phyloP scores from a whole-genome alignment of 768 basidiomycete genomes.

The Mycena vulgaris region DNA sequence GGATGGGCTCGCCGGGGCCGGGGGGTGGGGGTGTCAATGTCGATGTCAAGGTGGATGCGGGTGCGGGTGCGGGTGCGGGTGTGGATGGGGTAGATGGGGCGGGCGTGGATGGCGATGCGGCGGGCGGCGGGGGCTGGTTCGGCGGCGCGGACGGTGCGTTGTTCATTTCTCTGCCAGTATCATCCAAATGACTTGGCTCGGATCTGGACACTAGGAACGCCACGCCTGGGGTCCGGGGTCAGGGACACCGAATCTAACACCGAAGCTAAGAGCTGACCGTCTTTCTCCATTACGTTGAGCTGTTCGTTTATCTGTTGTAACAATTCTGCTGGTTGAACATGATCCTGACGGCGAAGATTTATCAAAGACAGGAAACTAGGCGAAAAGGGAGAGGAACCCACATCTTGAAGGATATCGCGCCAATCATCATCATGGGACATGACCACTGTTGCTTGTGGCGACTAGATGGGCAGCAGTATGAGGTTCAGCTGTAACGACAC shows the following conservation, averaged over 20 bases:
- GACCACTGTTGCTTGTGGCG: background rate
- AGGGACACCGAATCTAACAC: no score
- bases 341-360: background rate
- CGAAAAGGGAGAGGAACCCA: background rate
- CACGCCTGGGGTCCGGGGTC: no score
- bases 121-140: background rate
- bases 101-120: background rate
- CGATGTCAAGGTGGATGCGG: background rate
- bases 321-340: background rate
- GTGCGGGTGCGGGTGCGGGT: background rate
- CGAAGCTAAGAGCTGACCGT: slow-evolving; percentile 2
- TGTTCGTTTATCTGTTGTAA: background rate
- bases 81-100: background rate
- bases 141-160: slow-evolving; percentile 5
- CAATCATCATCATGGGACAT: slow-evolving; percentile 23
- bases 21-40: background rate
- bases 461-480: background rate
- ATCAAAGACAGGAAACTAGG: background rate
- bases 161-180: slow-evolving; percentile 6
- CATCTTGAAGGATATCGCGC: slow-evolving; percentile 11
- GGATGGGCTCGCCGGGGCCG: background rate
- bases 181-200: no score
- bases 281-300: slow-evolving; percentile 1
- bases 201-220: no score
- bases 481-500: background rate